Evolutionary conservation across 1,284 basidiomycete species (phyloP), one percentile per base, ranked within the genome.

Genomic region (Vanrija sp.): DNA sequence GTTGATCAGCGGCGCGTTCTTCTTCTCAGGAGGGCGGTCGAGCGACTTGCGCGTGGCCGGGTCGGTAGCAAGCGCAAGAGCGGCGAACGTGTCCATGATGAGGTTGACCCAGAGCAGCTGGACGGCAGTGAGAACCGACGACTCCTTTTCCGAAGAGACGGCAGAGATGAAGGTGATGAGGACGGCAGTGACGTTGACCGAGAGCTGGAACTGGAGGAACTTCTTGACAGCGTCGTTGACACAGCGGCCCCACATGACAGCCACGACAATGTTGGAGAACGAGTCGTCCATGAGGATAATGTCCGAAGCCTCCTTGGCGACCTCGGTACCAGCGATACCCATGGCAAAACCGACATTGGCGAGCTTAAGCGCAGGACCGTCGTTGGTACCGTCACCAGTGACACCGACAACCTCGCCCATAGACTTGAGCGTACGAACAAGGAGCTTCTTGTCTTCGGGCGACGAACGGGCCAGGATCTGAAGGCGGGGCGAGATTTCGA

Each of bases 201-300:
- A 92, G 61, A 98, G 83, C 79, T 98, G 96, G 83, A 98, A 98
- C 79, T 98, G 95, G 59, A 98, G 73, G 79, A 98, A 98, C 79
- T 98, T 98, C 73, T 88, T 86, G 58, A 98, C 95, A 0, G 93
- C 85, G 72, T 98, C 95, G 75, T 97, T 98, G 60, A 98, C 94
- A 72, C 92, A 95, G 54, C 95, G 89, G 43, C 95, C 95, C 95
- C 95, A 98, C 82, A 96, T 94, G 68, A 98, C 94, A 52, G 94
- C 95, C 67, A 91, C 87, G 62, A 97, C 91, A 71, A 98, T 95
- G 16, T 89, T 93, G 9, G 89, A 81, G 73, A 98, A 98, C 74
- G 98, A 96, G 78, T 97, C 95, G 71, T 93, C 88, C 92, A 98
- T 96, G 45, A 98, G 84, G 65, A 98, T 95, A 68, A 99, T 97